Evolutionary conservation across 2,329 filamentous ascomycete genomes (phyloP).

Genomic region (Lithohypha guttulata): DNA sequence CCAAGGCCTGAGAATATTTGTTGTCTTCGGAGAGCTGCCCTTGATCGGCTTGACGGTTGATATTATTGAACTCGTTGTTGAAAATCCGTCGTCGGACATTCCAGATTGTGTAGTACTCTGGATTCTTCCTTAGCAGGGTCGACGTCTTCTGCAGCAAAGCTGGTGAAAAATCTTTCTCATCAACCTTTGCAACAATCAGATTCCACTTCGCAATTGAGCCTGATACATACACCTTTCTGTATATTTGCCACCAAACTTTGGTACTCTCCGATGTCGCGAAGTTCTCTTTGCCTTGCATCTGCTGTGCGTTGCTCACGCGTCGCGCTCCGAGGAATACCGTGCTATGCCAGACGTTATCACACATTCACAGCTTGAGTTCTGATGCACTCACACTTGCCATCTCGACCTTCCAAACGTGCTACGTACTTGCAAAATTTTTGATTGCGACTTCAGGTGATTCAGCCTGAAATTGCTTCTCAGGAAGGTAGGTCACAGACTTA

Average conservation of each 20-base stretch:
- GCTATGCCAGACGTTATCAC: conserved; percentile 43
- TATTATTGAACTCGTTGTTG: conserved; percentile 18
- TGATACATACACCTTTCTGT: conserved; percentile 47
- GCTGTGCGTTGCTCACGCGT: conserved; percentile 51
- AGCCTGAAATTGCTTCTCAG: too few relatives aligned
- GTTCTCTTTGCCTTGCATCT: conserved; percentile 60
- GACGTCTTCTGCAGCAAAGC: conserved; percentile 35
- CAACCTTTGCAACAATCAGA: conserved; percentile 26
- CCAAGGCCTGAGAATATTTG: conserved; percentile 29
- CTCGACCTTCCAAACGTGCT: too few relatives aligned
- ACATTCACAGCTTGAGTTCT: background rate
- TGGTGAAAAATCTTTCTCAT: conserved; percentile 30
- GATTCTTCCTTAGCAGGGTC: conserved; percentile 35
- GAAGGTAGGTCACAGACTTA: too few relatives aligned
- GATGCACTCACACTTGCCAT: conserved; percentile 20
- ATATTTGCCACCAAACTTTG: conserved; percentile 59
- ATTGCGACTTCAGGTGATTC: too few relatives aligned
- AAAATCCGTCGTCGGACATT: conserved; percentile 52
- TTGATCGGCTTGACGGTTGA: conserved; percentile 14
- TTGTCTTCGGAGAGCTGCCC: conserved; percentile 22
- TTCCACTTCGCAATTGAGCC: background rate
- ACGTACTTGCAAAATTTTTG: too few relatives aligned
- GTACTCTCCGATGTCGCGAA: conserved; percentile 66
- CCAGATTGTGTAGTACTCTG: conserved; percentile 41
- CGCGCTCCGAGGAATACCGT: conserved; percentile 66